Evolutionary conservation across 306 rosid genomes (phyloP).

Genomic region (Purshia tridentata): DNA sequence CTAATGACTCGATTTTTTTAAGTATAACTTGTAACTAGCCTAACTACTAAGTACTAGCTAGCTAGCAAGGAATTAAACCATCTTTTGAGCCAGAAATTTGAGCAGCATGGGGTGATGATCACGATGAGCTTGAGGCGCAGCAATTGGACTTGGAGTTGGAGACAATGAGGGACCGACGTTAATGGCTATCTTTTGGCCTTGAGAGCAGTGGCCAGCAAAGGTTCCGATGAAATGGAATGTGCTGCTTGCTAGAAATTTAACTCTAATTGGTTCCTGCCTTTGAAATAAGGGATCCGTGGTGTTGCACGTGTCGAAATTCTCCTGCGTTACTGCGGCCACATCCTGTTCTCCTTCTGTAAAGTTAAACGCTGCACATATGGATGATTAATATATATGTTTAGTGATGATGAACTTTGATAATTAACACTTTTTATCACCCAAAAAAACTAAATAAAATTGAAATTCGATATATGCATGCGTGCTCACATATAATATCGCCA

Average conservation of each 20-base stretch:
- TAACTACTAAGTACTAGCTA: no score
- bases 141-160: background rate
- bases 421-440: no score
- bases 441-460: no score
- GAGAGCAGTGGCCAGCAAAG: constrained; percentile 17
- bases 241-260: background rate
- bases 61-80: no score
- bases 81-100: background rate
- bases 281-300: background rate
- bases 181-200: constrained; percentile 19
- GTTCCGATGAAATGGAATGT: constrained; percentile 9
- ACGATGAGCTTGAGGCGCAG: background rate
- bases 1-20: no score
- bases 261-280: background rate
- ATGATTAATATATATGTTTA: no score
- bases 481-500: constrained; percentile 37
- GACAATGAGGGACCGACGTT: background rate
- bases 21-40: no score
- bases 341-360: background rate
- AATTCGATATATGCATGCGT: no score
- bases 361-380: background rate
- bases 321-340: background rate
- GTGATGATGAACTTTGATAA: no score
- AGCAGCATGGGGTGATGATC: background rate
- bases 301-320: background rate